A percentile compares a stretch with the other conserved stretches of the same genome.
phyloP scores from a whole-genome alignment of 108 stramenopile species.

The Hondaea fermentalgiana region DNA sequence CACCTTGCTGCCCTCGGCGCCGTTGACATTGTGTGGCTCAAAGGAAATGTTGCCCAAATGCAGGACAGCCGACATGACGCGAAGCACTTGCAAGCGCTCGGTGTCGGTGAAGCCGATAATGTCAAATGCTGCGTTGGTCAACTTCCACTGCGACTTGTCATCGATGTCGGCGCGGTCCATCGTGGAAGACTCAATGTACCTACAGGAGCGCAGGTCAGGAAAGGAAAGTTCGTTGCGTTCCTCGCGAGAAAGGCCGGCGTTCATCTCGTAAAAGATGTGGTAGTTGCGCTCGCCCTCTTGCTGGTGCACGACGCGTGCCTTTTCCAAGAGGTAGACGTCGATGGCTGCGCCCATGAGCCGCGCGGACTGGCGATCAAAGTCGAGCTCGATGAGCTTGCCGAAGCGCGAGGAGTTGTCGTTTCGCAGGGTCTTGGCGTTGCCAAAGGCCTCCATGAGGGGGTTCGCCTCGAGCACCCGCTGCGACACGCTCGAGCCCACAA shows the following conservation, averaged over 20 bases:
- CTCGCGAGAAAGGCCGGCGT: neutral
- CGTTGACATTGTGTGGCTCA: neutral
- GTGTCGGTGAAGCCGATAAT: constrained; percentile 33
- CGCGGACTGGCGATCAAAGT: constrained; percentile 51
- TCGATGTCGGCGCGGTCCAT: constrained; percentile 34
- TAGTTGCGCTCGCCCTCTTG: constrained; percentile 28
- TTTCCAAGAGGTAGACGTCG: constrained; percentile 28
- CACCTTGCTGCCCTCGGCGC: neutral
- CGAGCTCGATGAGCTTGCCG: constrained; percentile 60
- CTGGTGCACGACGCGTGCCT: constrained; percentile 25
- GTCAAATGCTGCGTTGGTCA: constrained; percentile 52
- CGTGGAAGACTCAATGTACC: constrained; percentile 23
- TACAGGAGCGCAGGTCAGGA: neutral
- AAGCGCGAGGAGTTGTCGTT: constrained; percentile 39
- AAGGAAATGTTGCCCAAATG: constrained; percentile 32
- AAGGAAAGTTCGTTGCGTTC: neutral
- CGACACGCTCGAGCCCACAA: neutral
- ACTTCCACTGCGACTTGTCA: constrained; percentile 73
- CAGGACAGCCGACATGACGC: constrained; percentile 26
- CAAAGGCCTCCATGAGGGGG: constrained; percentile 32
- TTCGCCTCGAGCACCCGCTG: constrained; percentile 1
- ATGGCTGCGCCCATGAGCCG: constrained; percentile 64
- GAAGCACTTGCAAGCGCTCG: constrained; percentile 29
- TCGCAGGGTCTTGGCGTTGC: constrained; percentile 32
- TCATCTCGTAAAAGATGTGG: constrained; percentile 33